Conservation (phyloP, 1,139 yeast species). For the Scheffersomyces illinoinensis region DNA sequence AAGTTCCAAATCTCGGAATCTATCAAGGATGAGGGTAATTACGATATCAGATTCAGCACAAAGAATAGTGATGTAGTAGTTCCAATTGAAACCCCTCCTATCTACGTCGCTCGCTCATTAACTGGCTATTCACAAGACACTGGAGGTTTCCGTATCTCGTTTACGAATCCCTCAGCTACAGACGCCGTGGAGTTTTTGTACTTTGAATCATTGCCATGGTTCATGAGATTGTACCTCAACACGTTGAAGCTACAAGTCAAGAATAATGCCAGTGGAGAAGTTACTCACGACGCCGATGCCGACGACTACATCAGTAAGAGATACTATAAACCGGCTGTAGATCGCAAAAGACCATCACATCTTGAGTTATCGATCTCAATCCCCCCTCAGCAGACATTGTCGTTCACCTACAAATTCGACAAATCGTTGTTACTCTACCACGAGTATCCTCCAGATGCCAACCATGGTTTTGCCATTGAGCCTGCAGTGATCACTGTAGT, state of each 20-base stretch:
- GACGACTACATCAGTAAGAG: slow-evolving; percentile 48
- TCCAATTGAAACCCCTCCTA: slow-evolving; percentile 54
- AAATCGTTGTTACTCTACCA: slow-evolving; percentile 81
- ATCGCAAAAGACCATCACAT: slow-evolving; percentile 81
- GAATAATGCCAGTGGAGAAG: slow-evolving; percentile 13
- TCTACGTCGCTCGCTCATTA: slow-evolving; percentile 77
- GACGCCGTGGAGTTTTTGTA: slow-evolving; percentile 55
- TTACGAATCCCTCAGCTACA: slow-evolving; percentile 60
- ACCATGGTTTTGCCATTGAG: slow-evolving; percentile 93
- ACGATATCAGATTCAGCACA: slow-evolving; percentile 42
- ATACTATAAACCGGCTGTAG: slow-evolving; percentile 74
- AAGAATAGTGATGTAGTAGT: slow-evolving; percentile 34
- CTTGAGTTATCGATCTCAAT: slow-evolving; percentile 65
- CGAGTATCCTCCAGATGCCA: slow-evolving; percentile 99
- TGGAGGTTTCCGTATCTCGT: slow-evolving; percentile 83
- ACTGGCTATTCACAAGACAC: slow-evolving; percentile 91
- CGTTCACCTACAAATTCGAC: slow-evolving; percentile 78
- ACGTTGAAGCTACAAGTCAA: slow-evolving; percentile 44
- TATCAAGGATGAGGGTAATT: slow-evolving; percentile 30
- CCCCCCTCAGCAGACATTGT: slow-evolving; percentile 65
- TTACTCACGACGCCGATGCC: slow-evolving; percentile 23
- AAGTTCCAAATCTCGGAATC: slow-evolving; percentile 17
- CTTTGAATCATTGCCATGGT: slow-evolving; percentile 92
- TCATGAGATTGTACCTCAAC: slow-evolving; percentile 78
- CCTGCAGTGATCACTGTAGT: slow-evolving; percentile 77